Evolutionary conservation across 1,139 yeast genomes (phyloP).

Genomic region (Magnusiomyces ingens): DNA sequence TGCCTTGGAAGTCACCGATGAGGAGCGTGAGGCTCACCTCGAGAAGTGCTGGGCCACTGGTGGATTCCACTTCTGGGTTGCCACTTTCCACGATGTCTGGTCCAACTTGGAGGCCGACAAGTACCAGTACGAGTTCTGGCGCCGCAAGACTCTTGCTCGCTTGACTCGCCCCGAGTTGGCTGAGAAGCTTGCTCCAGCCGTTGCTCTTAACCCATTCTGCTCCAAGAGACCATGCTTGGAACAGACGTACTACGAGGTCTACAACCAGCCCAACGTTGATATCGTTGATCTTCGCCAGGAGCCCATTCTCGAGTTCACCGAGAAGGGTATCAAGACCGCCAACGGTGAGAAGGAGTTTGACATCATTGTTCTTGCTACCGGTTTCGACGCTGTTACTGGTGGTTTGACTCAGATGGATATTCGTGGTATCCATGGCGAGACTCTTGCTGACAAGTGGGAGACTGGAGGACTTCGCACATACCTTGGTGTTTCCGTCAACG

Average conservation of each 20-base stretch:
- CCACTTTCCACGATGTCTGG: conserved; percentile 24
- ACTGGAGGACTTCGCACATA: conserved; percentile 27
- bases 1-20: conserved; percentile 19
- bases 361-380: conserved; percentile 28
- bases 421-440: conserved; percentile 20
- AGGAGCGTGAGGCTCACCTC: conserved; percentile 23
- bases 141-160: conserved; percentile 22
- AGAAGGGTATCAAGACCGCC: conserved; percentile 22
- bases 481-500: conserved; percentile 25
- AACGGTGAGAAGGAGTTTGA: conserved; percentile 25
- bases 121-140: conserved; percentile 28
- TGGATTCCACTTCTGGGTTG: conserved; percentile 27
- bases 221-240: conserved; percentile 30
- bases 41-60: conserved; percentile 22
- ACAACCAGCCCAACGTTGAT: conserved; percentile 28
- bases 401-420: conserved; percentile 27
- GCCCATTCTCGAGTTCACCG: conserved; percentile 26
- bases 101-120: conserved; percentile 23
- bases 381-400: conserved; percentile 32
- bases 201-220: conserved; percentile 28
- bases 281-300: conserved; percentile 25
- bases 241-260: conserved; percentile 26
- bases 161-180: conserved; percentile 24
- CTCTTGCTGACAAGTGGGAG: conserved; percentile 25
- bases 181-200: conserved; percentile 27